Percentiles rank a stretch among this genome's conserved stretches.
phyloP scores from a whole-genome alignment of 2,329 filamentous ascomycete genomes.

The Curvularia sp. region DNA sequence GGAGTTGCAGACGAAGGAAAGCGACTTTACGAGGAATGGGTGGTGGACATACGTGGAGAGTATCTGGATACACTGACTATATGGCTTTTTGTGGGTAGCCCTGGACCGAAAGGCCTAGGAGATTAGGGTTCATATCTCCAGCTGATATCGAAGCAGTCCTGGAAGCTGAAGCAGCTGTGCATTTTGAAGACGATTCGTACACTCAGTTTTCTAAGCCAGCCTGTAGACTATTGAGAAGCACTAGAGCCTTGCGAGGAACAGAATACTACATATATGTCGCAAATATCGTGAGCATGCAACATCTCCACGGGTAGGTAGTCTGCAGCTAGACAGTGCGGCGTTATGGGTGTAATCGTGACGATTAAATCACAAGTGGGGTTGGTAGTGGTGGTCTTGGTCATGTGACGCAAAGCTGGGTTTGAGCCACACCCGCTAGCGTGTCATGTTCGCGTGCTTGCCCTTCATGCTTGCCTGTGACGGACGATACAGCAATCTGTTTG shows the following conservation, averaged over 20 bases:
- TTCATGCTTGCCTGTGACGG: not conserved
- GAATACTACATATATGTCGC: not conserved
- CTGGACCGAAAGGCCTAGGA: too few species aligned
- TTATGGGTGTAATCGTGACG: not conserved
- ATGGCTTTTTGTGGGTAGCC: too few species aligned
- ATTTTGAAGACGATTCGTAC: too few species aligned
- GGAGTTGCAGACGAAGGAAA: too few species aligned
- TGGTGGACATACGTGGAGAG: too few species aligned
- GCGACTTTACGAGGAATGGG: too few species aligned
- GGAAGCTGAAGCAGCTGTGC: too few species aligned
- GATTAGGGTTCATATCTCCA: too few species aligned
- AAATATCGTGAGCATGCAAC: too few species aligned
- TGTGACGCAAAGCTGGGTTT: not conserved
- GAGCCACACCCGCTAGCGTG: conserved; percentile 5
- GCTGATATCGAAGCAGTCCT: too few species aligned
- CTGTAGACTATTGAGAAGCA: not conserved
- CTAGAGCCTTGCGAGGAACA: not conserved
- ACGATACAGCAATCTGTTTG: not conserved
- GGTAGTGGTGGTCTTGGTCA: not conserved
- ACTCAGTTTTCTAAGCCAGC: too few species aligned
- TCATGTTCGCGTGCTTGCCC: conserved; percentile 1
- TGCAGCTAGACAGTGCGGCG: not conserved
- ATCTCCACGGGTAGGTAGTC: not conserved
- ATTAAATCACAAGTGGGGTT: not conserved
- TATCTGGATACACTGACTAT: too few species aligned